Conservation (phyloP, 108 stramenopile genomes). For the Skeletonema grethae region DNA sequence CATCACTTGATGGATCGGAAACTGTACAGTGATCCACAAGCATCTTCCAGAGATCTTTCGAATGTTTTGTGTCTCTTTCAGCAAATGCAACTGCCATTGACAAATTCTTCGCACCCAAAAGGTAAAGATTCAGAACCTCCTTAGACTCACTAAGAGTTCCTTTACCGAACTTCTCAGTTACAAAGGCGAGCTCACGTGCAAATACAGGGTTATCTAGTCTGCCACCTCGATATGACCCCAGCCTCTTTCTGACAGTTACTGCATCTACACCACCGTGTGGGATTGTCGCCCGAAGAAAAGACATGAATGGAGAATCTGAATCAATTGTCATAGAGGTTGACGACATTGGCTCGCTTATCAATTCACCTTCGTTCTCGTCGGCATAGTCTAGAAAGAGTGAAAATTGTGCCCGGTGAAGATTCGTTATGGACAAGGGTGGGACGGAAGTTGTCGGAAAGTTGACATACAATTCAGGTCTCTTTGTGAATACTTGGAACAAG, state of each 20-base stretch:
- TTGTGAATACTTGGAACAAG: constrained; percentile 64
- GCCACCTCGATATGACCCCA: constrained; percentile 56
- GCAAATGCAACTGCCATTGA: constrained; percentile 73
- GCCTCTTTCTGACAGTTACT: constrained; percentile 51
- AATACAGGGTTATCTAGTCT: constrained; percentile 47
- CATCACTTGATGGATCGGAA: constrained; percentile 19
- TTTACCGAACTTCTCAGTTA: constrained; percentile 71
- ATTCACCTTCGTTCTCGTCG: constrained; percentile 19
- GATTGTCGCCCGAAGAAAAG: constrained; percentile 73
- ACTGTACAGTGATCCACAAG: constrained; percentile 66
- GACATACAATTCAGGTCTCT: constrained; percentile 79
- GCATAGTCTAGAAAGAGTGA: constrained; percentile 71
- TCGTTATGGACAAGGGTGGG: constrained; percentile 63
- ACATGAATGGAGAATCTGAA: constrained; percentile 59
- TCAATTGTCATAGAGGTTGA: constrained; percentile 16
- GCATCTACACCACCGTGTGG: constrained; percentile 72
- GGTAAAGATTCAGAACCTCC: constrained; percentile 63
- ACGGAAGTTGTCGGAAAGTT: constrained; percentile 78
- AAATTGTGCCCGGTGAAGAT: constrained; percentile 74
- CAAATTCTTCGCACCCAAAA: constrained; percentile 71
- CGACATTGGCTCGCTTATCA: background rate
- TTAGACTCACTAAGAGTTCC: constrained; percentile 53
- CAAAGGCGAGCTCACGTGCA: constrained; percentile 81
- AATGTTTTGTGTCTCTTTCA: constrained; percentile 57
- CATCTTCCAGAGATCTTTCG: constrained; percentile 65